phyloP scores from a whole-genome alignment of 2,329 filamentous ascomycete genomes.

The Colletotrichum truncatum region DNA sequence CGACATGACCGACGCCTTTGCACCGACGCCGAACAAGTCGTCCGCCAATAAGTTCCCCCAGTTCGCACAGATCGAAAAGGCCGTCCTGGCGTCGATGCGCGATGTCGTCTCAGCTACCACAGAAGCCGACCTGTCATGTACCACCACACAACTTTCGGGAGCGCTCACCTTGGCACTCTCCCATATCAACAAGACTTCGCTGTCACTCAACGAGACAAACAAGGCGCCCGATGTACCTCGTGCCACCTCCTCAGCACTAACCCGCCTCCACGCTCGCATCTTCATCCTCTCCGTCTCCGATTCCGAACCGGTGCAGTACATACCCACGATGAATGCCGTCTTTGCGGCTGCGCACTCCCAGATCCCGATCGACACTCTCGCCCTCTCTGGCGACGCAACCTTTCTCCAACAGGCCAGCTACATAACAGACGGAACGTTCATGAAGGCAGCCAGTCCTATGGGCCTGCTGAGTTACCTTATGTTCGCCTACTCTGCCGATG shows the following conservation, averaged over 20 bases:
- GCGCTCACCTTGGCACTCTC: constrained; percentile 89
- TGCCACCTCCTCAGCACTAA: constrained; percentile 43
- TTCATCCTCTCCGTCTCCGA: constrained; percentile 91
- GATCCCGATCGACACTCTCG: constrained; percentile 92
- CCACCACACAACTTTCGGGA: constrained; percentile 88
- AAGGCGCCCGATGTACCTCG: constrained; percentile 47
- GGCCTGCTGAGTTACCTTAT: constrained; percentile 93
- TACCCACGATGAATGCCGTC: constrained; percentile 97
- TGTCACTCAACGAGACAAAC: constrained; percentile 69
- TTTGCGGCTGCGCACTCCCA: constrained; percentile 91
- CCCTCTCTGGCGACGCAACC: constrained; percentile 85
- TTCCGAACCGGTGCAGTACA: constrained; percentile 88
- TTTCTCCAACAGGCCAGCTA: constrained; percentile 90
- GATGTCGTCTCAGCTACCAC: constrained; percentile 77
- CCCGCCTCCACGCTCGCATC: constrained; percentile 79
- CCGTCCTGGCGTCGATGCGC: constrained; percentile 78
- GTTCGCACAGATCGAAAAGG: constrained; percentile 86
- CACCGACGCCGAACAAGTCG: constrained; percentile 43
- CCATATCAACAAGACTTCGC: constrained; percentile 86
- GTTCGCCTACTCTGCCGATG: constrained; percentile 85
- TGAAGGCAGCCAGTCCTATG: constrained; percentile 63
- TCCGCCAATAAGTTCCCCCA: constrained; percentile 92
- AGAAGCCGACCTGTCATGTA: constrained; percentile 70
- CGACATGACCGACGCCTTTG: constrained; percentile 61
- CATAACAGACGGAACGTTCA: constrained; percentile 67